Percentiles rank a stretch among this genome's conserved stretches.
phyloP scores from a whole-genome alignment of 306 rosid species.

The Lithocarpus polystachyus region DNA sequence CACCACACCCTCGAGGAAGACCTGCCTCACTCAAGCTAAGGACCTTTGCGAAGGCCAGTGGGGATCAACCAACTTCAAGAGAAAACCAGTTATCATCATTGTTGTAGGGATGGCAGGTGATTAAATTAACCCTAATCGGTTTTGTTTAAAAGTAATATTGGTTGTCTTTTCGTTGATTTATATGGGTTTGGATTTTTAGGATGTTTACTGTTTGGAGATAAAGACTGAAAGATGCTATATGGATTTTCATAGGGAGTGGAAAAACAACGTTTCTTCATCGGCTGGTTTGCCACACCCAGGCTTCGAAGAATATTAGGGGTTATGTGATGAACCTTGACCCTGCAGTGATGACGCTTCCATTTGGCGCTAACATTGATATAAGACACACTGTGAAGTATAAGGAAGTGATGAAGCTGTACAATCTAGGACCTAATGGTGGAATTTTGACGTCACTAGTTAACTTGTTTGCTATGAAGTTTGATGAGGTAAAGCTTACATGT shows the following conservation, averaged over 20 bases:
- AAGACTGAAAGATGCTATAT: slow-evolving; percentile 9
- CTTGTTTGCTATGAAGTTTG: slow-evolving; percentile 93
- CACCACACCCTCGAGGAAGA: no score
- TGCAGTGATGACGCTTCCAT: slow-evolving; percentile 86
- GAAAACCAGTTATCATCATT: slow-evolving; percentile 75
- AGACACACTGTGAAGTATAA: slow-evolving; percentile 91
- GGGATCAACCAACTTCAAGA: slow-evolving; percentile 47
- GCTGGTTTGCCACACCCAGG: slow-evolving; percentile 67
- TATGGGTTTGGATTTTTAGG: background rate
- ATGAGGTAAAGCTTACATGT: slow-evolving; percentile 60
- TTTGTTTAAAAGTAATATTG: background rate
- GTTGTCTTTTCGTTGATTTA: background rate
- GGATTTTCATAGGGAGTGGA: slow-evolving; percentile 68
- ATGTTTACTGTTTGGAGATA: background rate
- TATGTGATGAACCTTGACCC: slow-evolving; percentile 92
- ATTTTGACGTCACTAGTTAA: slow-evolving; percentile 90
- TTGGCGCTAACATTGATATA: slow-evolving; percentile 74
- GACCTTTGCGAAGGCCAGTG: no score
- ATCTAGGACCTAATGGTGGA: slow-evolving; percentile 98
- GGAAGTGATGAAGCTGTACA: slow-evolving; percentile 93
- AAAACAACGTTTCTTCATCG: slow-evolving; percentile 80
- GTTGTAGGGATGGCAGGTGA: slow-evolving; percentile 95
- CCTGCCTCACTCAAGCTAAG: no score
- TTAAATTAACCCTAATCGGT: background rate
- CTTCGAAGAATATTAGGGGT: slow-evolving; percentile 56